Evolutionary conservation across 805 yeast genomes (phyloP).

Genomic region (Candida fluviatilis): DNA sequence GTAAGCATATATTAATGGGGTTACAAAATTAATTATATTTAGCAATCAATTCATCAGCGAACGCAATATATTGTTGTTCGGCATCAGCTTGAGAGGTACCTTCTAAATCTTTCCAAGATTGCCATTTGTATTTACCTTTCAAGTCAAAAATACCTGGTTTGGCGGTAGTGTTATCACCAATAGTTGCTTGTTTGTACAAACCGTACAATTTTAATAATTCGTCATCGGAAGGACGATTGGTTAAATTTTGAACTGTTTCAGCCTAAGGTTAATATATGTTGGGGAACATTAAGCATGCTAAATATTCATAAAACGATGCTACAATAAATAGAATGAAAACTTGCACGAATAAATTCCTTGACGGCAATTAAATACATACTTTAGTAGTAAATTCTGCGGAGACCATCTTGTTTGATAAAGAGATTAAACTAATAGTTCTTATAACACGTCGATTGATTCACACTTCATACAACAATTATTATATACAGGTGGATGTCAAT

Average conservation of each 20-base stretch:
- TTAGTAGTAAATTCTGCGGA: conserved; percentile 29
- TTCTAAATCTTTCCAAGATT: conserved; percentile 85
- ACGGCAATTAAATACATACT: conserved; percentile 17
- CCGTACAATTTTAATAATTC: conserved; percentile 87
- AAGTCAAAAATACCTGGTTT: conserved; percentile 92
- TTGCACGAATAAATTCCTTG: too few species aligned
- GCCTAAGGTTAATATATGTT: conserved; percentile 48
- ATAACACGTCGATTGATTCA: neutral
- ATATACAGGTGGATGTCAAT: too few species aligned
- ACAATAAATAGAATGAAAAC: too few species aligned
- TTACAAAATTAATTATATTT: conserved; percentile 19
- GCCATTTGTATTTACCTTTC: conserved; percentile 97
- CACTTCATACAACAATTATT: too few species aligned
- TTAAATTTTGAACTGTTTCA: conserved; percentile 68
- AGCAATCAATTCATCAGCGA: conserved; percentile 60
- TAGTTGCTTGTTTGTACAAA: conserved; percentile 93
- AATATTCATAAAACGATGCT: neutral
- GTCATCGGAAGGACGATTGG: conserved; percentile 78
- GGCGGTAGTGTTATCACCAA: conserved; percentile 84
- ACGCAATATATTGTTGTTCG: conserved; percentile 69
- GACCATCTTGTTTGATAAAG: conserved; percentile 17
- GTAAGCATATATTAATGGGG: neutral
- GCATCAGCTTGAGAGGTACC: conserved; percentile 90
- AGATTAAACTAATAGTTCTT: neutral
- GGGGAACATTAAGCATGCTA: too few species aligned